phyloP scores from a whole-genome alignment of 2,329 filamentous ascomycete genomes.

The Hirsutella minnesotensis region DNA sequence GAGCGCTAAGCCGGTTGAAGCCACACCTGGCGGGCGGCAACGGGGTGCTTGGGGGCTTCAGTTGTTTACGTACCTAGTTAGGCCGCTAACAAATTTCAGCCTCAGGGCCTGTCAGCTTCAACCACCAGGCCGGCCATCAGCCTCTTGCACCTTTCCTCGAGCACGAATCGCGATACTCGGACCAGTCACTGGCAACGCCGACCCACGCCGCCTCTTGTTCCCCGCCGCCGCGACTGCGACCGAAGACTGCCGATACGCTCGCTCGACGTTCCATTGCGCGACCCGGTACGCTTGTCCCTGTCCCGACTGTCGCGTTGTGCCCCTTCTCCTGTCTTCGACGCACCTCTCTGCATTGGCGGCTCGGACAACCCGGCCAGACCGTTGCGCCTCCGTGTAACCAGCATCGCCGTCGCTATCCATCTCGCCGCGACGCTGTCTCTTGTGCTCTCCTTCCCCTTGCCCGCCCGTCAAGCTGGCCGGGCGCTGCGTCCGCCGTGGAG shows the following conservation, averaged over 20 bases:
- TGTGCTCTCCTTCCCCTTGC: conserved; percentile 1
- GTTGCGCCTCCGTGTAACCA: conserved; percentile 9
- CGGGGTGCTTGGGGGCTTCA: too few relatives aligned
- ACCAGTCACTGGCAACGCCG: conserved; percentile 1
- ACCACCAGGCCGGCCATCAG: too few relatives aligned
- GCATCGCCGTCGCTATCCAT: conserved; percentile 5
- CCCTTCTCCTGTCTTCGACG: background rate
- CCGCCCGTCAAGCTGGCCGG: background rate
- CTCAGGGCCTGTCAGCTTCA: too few relatives aligned
- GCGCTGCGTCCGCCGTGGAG: too few relatives aligned
- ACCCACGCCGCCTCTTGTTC: conserved; percentile 3
- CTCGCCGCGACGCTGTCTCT: conserved; percentile 3
- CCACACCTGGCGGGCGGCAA: too few relatives aligned
- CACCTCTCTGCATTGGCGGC: background rate
- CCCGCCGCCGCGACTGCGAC: conserved; percentile 2
- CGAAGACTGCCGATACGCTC: conserved; percentile 8
- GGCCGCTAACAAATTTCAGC: background rate
- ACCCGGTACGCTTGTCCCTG: background rate
- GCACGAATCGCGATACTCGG: conserved; percentile 7
- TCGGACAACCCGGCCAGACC: conserved; percentile 3
- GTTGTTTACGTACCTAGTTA: too few relatives aligned
- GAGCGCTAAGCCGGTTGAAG: too few relatives aligned
- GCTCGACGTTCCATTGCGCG: conserved; percentile 2
- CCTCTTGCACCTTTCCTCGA: conserved; percentile 3
- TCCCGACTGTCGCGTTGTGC: too few relatives aligned